Evolutionary conservation across 306 rosid species (phyloP), one percentile per base, ranked within the genome.

Genomic region (Prunus fruticosa): DNA sequence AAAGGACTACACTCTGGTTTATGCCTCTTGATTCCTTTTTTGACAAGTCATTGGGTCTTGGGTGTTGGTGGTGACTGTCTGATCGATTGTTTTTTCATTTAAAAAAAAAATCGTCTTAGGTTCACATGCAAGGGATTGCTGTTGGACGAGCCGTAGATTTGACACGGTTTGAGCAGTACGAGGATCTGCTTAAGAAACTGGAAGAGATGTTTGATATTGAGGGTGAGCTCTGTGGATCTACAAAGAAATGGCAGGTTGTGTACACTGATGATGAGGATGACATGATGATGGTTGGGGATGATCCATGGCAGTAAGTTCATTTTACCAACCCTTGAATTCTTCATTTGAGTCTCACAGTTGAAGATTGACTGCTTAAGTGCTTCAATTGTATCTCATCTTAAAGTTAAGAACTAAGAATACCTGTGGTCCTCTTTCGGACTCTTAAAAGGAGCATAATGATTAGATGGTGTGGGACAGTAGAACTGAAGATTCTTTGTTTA

Each of bases 81-180:
- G n/a, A 51, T 46, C 47, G 2, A 9, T 25, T 61, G 16, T 27
- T 12, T 23, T 67, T 15, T 46, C 19, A 20, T 20, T 20, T 67
- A 12, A 13, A 16, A 56, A 56, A 56, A 7, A n/a, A 16, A 41
- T 69, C 51, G 22, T 76, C 76, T 46, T 86, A 92, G 98, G 98
- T 95, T 83, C 98, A 92, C 84, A 95, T 95, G 98, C 97, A 89
- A 83, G 98, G 98, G 88, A 92, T 92, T 86, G 96, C 97, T 66
- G 97, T 95, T 50, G 98, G 98, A 77, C 89, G 98, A 88, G 98
- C 98, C 49, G 98, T 95, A 54, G 97, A 95, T 84, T 85, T 95
- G 79, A 84, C 92, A 13, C 86, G 90, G 71, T 92, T 92, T 85
- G 93, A 90, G 79, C 85, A 82, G 52, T 95, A 92, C 60, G 91